A percentile compares a stretch with the other conserved stretches of the same genome.
These are phyloP conservation scores for Cucumis hystrix DNA, from an alignment of 306 rosid genomes.

Conservation along the genomic window DNA sequence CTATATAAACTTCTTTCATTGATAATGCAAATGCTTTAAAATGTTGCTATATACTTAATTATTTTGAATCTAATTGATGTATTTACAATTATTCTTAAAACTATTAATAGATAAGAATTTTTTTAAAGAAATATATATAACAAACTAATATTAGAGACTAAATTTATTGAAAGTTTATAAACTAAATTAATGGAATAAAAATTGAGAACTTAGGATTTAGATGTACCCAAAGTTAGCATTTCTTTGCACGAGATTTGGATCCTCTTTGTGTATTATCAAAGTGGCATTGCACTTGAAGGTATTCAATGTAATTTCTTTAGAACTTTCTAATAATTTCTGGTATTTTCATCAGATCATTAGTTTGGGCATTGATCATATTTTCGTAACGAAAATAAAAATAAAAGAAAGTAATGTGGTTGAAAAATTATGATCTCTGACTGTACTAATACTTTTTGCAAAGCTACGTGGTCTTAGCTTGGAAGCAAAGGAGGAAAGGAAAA, in stretches of 20 bases:
- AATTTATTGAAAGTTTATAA: too few species aligned
- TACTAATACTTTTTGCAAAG: not conserved
- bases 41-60: too few species aligned
- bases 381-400: not conserved
- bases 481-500: not conserved
- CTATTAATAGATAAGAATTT: too few species aligned
- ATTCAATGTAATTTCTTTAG: not conserved
- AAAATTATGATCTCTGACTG: not conserved
- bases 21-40: too few species aligned
- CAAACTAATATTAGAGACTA: too few species aligned
- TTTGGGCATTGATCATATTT: too few species aligned
- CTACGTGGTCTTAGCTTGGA: conserved; percentile 4
- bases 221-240: too few species aligned
- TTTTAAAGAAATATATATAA: too few species aligned
- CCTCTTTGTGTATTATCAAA: not conserved
- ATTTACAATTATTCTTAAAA: too few species aligned
- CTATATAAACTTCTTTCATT: too few species aligned
- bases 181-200: not conserved
- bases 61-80: too few species aligned
- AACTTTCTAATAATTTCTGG: not conserved
- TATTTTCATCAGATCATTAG: not conserved
- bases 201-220: not conserved
- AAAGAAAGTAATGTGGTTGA: too few species aligned
- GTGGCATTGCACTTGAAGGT: not conserved
- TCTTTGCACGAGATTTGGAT: not conserved